A percentile compares a stretch with the other conserved stretches of the same genome.
Conservation (phyloP, 768 basidiomycete species). For the Russula vinacea region DNA sequence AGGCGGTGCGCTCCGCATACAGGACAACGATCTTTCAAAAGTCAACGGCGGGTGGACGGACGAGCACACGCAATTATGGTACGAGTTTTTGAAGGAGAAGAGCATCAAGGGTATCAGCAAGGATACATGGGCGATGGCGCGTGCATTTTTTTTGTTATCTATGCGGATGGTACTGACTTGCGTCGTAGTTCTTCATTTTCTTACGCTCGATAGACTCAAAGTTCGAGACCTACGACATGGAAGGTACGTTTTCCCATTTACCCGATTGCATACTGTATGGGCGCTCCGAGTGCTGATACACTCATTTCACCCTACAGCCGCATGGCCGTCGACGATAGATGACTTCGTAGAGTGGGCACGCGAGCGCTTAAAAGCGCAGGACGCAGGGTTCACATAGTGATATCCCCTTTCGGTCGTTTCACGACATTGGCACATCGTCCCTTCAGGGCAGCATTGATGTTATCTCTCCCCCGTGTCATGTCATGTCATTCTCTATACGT, state of each 20-base stretch:
- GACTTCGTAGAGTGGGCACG: conserved; percentile 74
- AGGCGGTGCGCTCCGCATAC: conserved; percentile 55
- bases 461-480: not conserved
- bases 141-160: conserved; percentile 32
- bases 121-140: conserved; percentile 85
- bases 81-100: conserved; percentile 65
- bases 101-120: conserved; percentile 78
- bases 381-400: conserved; percentile 14
- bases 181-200: conserved; percentile 69
- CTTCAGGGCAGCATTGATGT: not conserved
- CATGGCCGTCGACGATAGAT: conserved; percentile 87
- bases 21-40: conserved; percentile 42
- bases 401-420: conserved; percentile 1
- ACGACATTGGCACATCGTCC: not conserved
- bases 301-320: conserved; percentile 44
- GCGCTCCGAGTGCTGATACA: conserved; percentile 21
- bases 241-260: conserved; percentile 46
- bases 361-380: conserved; percentile 35
- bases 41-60: conserved; percentile 55
- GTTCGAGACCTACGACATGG: conserved; percentile 70
- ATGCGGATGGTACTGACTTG: not conserved
- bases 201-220: conserved; percentile 68
- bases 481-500: not conserved
- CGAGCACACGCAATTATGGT: conserved; percentile 69
- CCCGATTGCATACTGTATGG: not conserved